Evolutionary conservation across 306 rosid genomes (phyloP).

Genomic region (Chamaecrista fasciculata): DNA sequence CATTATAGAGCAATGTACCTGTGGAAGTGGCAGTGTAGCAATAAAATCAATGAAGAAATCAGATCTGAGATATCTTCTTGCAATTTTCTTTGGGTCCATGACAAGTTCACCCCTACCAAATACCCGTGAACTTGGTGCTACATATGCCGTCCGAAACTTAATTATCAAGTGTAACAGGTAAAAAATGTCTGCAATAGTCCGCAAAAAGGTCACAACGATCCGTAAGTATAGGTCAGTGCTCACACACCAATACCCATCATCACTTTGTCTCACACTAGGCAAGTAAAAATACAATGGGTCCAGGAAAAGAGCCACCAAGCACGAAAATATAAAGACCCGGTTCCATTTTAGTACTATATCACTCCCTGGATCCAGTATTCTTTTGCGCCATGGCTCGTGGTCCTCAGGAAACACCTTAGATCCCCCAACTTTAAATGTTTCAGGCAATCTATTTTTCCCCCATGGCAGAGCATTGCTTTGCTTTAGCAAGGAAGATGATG

Average conservation of each 20-base stretch:
- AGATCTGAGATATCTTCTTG: constrained; percentile 70
- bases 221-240: constrained; percentile 69
- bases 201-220: constrained; percentile 76
- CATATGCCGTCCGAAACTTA: constrained; percentile 92
- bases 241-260: constrained; percentile 47
- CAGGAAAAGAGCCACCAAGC: constrained; percentile 81
- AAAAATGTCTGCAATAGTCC: constrained; percentile 81
- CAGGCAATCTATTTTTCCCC: constrained; percentile 49
- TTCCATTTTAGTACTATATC: constrained; percentile 88
- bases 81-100: constrained; percentile 91
- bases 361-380: constrained; percentile 92
- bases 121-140: constrained; percentile 90
- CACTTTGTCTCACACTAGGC: constrained; percentile 58
- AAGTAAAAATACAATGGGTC: constrained; percentile 87
- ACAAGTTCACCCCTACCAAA: constrained; percentile 99
- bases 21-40: constrained; percentile 94
- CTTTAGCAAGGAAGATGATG: constrained; percentile 53
- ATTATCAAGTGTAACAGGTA: constrained; percentile 82
- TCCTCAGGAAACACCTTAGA: constrained; percentile 77
- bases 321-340: constrained; percentile 73
- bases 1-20: constrained; percentile 48
- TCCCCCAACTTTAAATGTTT: constrained; percentile 46
- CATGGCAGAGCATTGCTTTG: constrained; percentile 42
- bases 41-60: constrained; percentile 92
- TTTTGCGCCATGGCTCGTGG: constrained; percentile 71